Evolutionary conservation across 768 basidiomycete species (phyloP).

Genomic region (Suillus hirtellus): DNA sequence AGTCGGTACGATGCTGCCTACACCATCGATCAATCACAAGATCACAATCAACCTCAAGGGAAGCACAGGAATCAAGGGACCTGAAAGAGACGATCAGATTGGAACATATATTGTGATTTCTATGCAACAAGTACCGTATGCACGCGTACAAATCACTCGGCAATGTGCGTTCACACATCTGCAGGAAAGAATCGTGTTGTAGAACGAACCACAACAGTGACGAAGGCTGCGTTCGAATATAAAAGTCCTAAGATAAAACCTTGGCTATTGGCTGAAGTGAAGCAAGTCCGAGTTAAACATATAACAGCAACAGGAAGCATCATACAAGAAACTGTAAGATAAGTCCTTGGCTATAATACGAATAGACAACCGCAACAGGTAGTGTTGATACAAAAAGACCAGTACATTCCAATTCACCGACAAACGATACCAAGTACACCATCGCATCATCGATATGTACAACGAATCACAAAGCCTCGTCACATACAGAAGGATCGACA

Average conservation of each 20-base stretch:
- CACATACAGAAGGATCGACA: not conserved
- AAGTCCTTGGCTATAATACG: not conserved
- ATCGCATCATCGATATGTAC: not conserved
- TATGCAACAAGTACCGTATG: conserved; percentile 1
- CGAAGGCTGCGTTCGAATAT: not conserved
- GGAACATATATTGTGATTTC: conserved; percentile 2
- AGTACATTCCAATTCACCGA: not conserved
- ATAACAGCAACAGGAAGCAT: too few relatives aligned
- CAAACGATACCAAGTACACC: not conserved
- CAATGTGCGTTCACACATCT: not conserved
- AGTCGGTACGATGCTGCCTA: not conserved
- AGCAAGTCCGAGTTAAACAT: too few relatives aligned
- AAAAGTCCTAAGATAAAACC: not conserved
- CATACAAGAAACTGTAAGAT: not conserved
- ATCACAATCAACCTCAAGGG: conserved; percentile 8
- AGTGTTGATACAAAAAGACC: not conserved
- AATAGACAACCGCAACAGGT: not conserved
- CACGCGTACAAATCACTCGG: not conserved
- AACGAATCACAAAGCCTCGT: not conserved
- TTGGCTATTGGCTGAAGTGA: not conserved
- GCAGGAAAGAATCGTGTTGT: not conserved
- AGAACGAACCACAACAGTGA: not conserved
- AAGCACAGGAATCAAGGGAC: conserved; percentile 6
- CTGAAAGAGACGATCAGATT: conserved; percentile 5
- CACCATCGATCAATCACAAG: conserved; percentile 4